phyloP scores from a whole-genome alignment of 441 rosid species.

The Corymbia calophylla region DNA sequence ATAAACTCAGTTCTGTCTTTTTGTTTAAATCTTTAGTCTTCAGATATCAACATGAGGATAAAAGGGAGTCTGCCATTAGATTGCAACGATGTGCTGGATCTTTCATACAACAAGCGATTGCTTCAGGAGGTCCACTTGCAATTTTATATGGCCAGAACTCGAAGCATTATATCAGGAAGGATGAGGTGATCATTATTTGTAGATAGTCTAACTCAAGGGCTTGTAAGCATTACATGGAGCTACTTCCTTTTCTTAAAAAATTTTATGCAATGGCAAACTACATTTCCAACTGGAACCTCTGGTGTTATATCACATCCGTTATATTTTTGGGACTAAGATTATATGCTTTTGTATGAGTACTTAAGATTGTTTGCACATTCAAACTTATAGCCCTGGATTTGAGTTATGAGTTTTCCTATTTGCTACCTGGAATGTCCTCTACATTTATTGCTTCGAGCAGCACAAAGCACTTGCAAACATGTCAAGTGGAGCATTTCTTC shows the following conservation, averaged over 20 bases:
- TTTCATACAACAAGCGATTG: constrained; percentile 8
- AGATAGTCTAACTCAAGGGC: neutral
- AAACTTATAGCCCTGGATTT: neutral
- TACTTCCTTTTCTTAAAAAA: neutral
- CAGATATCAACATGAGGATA: neutral
- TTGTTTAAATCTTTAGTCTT: neutral
- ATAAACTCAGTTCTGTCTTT: neutral
- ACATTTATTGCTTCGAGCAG: neutral
- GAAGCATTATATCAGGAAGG: constrained; percentile 11
- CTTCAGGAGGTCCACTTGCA: constrained; percentile 12
- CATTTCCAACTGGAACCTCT: neutral
- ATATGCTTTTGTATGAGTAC: neutral
- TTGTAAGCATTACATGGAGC: neutral
- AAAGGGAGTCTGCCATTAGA: constrained; percentile 7
- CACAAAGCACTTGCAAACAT: neutral
- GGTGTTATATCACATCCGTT: neutral
- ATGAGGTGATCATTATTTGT: constrained; percentile 2
- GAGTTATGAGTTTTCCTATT: neutral
- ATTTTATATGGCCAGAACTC: constrained; percentile 8
- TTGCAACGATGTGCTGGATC: constrained; percentile 8
- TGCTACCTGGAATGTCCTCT: neutral
- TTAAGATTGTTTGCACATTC: neutral
- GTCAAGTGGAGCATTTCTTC: neutral
- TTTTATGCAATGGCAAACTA: neutral
- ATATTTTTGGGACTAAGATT: neutral